Percentiles rank a stretch among this genome's conserved stretches.
These are phyloP conservation scores for Alternaria sp. DNA, from an alignment of 2,329 filamentous ascomycete genomes.

Conservation along the genomic window DNA sequence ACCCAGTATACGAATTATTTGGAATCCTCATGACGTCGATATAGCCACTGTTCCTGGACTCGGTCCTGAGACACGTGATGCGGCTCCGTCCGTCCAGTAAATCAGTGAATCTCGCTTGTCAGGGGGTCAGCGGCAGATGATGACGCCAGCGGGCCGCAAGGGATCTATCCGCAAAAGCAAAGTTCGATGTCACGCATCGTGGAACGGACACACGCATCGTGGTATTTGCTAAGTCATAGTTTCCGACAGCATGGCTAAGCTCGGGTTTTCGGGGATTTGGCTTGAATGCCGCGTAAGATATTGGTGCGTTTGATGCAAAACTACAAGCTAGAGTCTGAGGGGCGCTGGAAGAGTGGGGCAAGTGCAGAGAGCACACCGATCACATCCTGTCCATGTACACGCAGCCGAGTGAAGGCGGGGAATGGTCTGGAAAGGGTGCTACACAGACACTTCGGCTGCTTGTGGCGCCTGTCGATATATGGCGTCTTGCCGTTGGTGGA, in stretches of 20 bases:
- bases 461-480: conserved; percentile 2
- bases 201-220: not conserved
- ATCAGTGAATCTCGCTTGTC: not conserved
- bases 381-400: not conserved
- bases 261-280: conserved; percentile 12
- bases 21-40: not conserved
- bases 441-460: not conserved
- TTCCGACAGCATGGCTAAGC: not conserved
- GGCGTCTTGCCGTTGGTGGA: not conserved
- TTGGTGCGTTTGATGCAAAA: not conserved
- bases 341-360: not conserved
- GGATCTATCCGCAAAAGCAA: not conserved
- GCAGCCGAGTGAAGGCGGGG: not conserved
- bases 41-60: not conserved
- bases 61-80: not conserved
- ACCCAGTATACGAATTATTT: not conserved
- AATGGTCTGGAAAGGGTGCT: not conserved
- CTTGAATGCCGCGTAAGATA: not conserved
- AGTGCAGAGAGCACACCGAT: conserved; percentile 9
- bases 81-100: conserved; percentile 3
- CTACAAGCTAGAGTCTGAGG: not conserved
- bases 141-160: conserved; percentile 5
- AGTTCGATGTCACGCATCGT: not conserved
- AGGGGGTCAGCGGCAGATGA: not conserved
- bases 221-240: not conserved